Percentiles rank a stretch among this genome's conserved stretches.
Conservation (phyloP, 305 asterid genomes). For the Fraxinus albicans region DNA sequence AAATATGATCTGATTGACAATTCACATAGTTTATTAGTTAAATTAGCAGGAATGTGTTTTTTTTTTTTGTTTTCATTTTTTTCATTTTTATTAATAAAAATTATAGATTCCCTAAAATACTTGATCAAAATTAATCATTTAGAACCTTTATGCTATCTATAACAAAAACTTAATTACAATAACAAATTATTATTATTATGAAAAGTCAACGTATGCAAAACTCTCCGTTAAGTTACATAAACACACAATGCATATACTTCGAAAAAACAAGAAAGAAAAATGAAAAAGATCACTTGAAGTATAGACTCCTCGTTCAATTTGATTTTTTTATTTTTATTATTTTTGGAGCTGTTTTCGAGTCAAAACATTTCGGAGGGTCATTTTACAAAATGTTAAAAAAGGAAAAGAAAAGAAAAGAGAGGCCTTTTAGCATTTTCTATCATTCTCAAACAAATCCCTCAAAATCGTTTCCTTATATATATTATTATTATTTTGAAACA, state of each 20-base stretch:
- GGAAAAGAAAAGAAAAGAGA: not conserved
- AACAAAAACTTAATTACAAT: not conserved
- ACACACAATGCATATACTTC: not conserved
- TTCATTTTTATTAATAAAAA: too few species aligned
- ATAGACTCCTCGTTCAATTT: not conserved
- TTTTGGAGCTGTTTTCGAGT: not conserved
- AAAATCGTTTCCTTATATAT: not conserved
- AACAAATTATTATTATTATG: not conserved
- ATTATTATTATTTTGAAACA: not conserved
- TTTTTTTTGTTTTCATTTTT: too few species aligned
- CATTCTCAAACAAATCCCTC: not conserved
- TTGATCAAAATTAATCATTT: too few species aligned
- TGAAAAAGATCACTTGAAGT: not conserved
- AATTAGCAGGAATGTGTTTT: too few species aligned
- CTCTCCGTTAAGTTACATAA: too few species aligned
- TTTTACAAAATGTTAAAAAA: not conserved
- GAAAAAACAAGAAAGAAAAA: too few species aligned
- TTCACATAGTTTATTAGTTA: too few species aligned
- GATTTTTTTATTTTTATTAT: not conserved
- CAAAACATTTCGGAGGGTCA: not conserved
- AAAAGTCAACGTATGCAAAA: too few species aligned
- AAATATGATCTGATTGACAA: too few species aligned
- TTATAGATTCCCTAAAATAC: too few species aligned
- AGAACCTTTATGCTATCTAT: too few species aligned
- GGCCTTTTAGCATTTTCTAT: not conserved